phyloP scores from a whole-genome alignment of 768 basidiomycete species.

The Tricholoma terreum region DNA sequence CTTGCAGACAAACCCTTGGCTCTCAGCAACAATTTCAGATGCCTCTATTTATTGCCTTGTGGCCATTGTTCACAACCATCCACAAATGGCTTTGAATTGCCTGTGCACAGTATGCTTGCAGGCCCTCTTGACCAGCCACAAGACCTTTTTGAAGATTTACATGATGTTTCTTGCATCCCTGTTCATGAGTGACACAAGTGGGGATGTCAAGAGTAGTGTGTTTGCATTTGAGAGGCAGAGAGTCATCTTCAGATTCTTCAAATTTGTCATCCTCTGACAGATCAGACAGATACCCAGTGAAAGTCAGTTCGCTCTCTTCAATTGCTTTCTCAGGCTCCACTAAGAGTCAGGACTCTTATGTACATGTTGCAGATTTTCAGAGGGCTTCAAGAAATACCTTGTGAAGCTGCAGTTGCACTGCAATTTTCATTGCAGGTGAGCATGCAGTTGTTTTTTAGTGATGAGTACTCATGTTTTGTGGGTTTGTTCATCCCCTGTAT shows the following conservation, averaged over 20 bases:
- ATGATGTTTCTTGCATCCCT: not conserved
- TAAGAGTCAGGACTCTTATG: not conserved
- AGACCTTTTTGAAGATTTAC: not conserved
- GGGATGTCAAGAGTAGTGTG: not conserved
- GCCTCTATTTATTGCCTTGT: not conserved
- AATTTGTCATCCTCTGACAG: not conserved
- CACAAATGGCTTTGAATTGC: slow-evolving; percentile 1
- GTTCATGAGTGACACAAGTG: not conserved
- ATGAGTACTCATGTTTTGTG: not conserved
- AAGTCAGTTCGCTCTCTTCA: not conserved
- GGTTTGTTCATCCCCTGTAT: not conserved
- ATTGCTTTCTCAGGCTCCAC: no score
- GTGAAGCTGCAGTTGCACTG: not conserved
- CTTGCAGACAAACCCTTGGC: not conserved
- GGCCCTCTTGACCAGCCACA: not conserved
- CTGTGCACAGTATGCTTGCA: slow-evolving; percentile 1
- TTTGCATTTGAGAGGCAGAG: not conserved
- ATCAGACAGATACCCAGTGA: not conserved
- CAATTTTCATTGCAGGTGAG: no score
- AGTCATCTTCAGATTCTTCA: no score
- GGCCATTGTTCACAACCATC: not conserved
- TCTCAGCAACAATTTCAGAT: not conserved
- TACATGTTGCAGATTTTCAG: not conserved
- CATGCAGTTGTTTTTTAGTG: no score
- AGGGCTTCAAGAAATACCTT: not conserved